Conservation (phyloP, 768 basidiomycete species). For the Krasilnikovozyma curviuscula region DNA sequence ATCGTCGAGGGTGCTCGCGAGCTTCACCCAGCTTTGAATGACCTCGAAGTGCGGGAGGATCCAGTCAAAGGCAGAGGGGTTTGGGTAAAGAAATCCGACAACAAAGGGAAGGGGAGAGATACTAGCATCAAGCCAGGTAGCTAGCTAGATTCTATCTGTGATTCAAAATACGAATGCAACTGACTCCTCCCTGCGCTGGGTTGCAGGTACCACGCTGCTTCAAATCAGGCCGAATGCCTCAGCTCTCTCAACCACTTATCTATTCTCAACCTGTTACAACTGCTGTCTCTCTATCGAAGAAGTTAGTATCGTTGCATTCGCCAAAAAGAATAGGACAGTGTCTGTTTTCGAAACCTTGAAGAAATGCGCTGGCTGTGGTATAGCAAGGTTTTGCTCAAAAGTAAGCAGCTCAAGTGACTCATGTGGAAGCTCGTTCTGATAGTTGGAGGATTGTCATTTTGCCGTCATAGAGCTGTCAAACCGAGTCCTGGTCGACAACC, state of each 20-base stretch:
- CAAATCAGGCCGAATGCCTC: slow-evolving; percentile 40
- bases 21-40: background rate
- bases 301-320: background rate
- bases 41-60: slow-evolving; percentile 2
- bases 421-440: background rate
- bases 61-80: slow-evolving; percentile 15
- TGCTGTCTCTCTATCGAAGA: slow-evolving; percentile 31
- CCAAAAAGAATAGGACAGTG: background rate
- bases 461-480: too few species aligned
- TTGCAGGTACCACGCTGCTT: slow-evolving; percentile 44
- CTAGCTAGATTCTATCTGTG: too few species aligned
- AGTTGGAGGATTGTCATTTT: background rate
- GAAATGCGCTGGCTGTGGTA: slow-evolving; percentile 54
- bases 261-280: slow-evolving; percentile 47
- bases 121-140: too few species aligned
- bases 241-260: slow-evolving; percentile 43
- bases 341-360: slow-evolving; percentile 33
- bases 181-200: background rate
- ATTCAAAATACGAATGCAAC: slow-evolving; percentile 4
- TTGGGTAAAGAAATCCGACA: slow-evolving; percentile 5
- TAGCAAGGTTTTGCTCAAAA: slow-evolving; percentile 52
- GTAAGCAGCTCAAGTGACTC: too few species aligned
- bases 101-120: too few species aligned
- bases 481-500: background rate
- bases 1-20: background rate